Base-by-base conservation (phyloP, 169 alveolate genomes). In the Eimeria sp. region DNA sequence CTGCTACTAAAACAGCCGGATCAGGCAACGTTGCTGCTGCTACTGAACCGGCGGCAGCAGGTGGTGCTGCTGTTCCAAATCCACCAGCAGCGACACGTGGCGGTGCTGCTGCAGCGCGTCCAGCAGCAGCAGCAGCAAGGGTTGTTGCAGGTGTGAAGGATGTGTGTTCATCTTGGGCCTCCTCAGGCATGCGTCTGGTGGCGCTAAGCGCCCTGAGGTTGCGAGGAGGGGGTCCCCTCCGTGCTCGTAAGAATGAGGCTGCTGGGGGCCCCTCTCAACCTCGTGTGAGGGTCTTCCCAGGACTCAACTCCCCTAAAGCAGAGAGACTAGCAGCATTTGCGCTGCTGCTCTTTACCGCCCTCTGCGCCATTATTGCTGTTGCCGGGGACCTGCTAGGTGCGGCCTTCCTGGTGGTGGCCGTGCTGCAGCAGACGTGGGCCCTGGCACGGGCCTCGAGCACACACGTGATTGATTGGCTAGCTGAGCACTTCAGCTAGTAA, bases 281-380 rank as follows among this genome's bases (percentile, higher is more conserved):
- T 20, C 90, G 95, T 0, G 95, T 92, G 58, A 45, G 30, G 22
- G 40, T 63, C 57, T 78, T 92, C 91, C 84, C 92, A 40, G 25
- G 25, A n/a, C 72, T 92, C 43, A 54, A 43, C 54, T 75, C 84
- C 11, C 80, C 82, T 0, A 82, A 51, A 45, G 89, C 72, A 65
- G 73, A 92, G 75, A 89, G 86, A 22, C 83, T 92, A 4, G 92
- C 91, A 10, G 87, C 95, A 4, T 92, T 51, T 58, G 65, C 43
- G 30, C 83, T 92, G 58, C 91, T 92, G 65, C 57, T 78, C 34
- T 72, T 92, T 47, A 78, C 70, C 10, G 30, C 47, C 51, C 51
- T 76, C 16, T 92, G 92, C 54, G 95, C 95, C 11, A 18, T 78
- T 40, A 82, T 67, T 16, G 90, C 95, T n/a, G 83, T 92, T 61